Percentiles rank a stretch among this genome's conserved stretches.
phyloP scores from a whole-genome alignment of 2,329 filamentous ascomycete genomes.

The Trichoderma breve region DNA sequence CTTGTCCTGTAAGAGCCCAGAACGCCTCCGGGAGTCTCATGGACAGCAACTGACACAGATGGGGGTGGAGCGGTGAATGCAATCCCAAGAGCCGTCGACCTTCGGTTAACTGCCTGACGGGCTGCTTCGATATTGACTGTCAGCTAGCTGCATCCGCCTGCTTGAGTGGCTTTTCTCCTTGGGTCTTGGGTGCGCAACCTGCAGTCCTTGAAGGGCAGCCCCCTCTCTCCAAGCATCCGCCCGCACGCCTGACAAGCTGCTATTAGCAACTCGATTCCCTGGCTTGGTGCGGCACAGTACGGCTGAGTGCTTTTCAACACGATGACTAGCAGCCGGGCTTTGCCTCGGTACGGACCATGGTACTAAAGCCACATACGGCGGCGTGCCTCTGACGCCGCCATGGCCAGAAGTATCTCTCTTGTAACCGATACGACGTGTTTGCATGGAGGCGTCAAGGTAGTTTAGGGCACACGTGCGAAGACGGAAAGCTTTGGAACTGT shows the following conservation, averaged over 20 bases:
- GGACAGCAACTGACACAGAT: not conserved
- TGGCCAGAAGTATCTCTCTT: not conserved
- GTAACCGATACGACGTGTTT: not conserved
- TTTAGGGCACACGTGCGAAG: slow-evolving; percentile 1
- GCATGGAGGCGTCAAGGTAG: not conserved
- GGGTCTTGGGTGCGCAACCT: not conserved
- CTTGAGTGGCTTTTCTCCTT: not conserved
- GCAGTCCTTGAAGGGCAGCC: not conserved
- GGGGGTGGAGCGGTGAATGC: slow-evolving; percentile 18
- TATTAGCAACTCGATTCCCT: not conserved
- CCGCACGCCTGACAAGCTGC: not conserved
- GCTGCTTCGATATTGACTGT: not conserved
- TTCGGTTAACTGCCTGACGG: slow-evolving; percentile 1
- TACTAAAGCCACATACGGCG: not conserved
- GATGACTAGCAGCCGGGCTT: not conserved
- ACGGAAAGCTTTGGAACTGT: not conserved
- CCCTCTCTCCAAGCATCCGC: not conserved
- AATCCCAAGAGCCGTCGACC: not conserved
- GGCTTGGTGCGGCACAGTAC: slow-evolving; percentile 12
- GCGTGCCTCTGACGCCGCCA: not conserved
- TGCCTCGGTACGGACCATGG: not conserved
- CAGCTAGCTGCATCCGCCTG: slow-evolving; percentile 13
- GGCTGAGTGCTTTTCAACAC: not conserved
- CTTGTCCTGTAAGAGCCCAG: slow-evolving; percentile 15
- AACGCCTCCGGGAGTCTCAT: not conserved